These are phyloP conservation scores for Aspergillus indologenus DNA, from an alignment of 495 filamentous ascomycete species.

Conservation along the genomic window DNA sequence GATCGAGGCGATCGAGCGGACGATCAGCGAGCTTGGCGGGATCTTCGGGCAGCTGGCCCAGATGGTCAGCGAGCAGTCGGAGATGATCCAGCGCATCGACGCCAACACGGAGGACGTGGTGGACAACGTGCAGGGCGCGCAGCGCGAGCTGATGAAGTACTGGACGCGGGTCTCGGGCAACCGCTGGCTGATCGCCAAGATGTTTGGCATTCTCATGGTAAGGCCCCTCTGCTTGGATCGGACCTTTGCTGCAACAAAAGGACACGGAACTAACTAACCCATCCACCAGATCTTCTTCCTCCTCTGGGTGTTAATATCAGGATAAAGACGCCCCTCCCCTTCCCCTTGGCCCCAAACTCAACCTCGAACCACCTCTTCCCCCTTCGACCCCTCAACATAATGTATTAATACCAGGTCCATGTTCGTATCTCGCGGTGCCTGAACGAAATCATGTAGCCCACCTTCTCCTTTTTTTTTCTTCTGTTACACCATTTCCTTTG, in stretches of 20 bases:
- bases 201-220: slow-evolving; percentile 92
- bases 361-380: slow-evolving; percentile 14
- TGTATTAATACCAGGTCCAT: slow-evolving; percentile 38
- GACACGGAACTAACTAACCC: slow-evolving; percentile 18
- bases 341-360: no score
- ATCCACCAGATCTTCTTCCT: slow-evolving; percentile 51
- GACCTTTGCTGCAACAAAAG: no score
- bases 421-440: slow-evolving; percentile 19
- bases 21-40: slow-evolving; percentile 88
- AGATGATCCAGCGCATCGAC: slow-evolving; percentile 90
- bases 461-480: background rate
- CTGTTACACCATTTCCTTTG: no score
- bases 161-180: slow-evolving; percentile 92
- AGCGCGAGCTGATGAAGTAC: slow-evolving; percentile 91
- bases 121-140: slow-evolving; percentile 93
- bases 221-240: no score
- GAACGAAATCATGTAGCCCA: slow-evolving; percentile 10
- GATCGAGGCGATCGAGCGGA: slow-evolving; percentile 94
- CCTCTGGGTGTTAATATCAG: slow-evolving; percentile 57
- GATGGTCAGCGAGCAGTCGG: slow-evolving; percentile 96
- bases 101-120: slow-evolving; percentile 96
- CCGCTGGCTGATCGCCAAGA: slow-evolving; percentile 95
- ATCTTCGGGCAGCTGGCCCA: slow-evolving; percentile 96
- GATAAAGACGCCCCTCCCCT: slow-evolving; percentile 32
- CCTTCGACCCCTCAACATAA: slow-evolving; percentile 11